Evolutionary conservation across 306 rosid genomes (phyloP).

Genomic region (Sphenostylis stenocarpa): DNA sequence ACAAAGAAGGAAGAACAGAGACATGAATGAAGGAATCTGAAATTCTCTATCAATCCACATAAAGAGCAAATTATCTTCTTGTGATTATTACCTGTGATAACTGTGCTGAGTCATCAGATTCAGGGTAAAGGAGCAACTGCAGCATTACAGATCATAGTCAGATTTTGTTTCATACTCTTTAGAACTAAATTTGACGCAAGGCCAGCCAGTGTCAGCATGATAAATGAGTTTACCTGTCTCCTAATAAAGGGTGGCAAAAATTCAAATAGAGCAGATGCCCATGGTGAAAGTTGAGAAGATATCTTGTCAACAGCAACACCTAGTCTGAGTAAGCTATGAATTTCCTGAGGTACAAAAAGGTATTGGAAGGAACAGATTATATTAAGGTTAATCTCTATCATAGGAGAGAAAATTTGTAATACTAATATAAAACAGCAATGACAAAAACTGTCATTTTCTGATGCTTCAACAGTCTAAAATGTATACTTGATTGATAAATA

Average conservation of each 20-base stretch:
- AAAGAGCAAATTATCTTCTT: constrained; percentile 13
- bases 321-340: constrained; percentile 76
- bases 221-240: constrained; percentile 60
- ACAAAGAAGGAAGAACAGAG: constrained; percentile 15
- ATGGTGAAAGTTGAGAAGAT: constrained; percentile 86
- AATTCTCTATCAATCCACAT: neutral
- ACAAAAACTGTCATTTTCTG: neutral
- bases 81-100: constrained; percentile 79
- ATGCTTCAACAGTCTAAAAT: constrained; percentile 23
- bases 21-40: constrained; percentile 29
- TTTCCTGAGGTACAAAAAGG: constrained; percentile 66
- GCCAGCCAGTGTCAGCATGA: neutral
- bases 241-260: constrained; percentile 91
- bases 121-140: constrained; percentile 91
- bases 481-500: neutral
- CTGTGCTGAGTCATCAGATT: constrained; percentile 98
- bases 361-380: neutral
- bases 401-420: neutral
- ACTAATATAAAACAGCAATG: neutral
- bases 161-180: neutral
- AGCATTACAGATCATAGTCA: constrained; percentile 31
- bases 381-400: neutral
- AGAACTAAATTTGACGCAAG: neutral
- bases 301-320: constrained; percentile 73
- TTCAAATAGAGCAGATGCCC: constrained; percentile 98